Conservation (phyloP, 164 flowering plant species). For the Vitis riparia region DNA sequence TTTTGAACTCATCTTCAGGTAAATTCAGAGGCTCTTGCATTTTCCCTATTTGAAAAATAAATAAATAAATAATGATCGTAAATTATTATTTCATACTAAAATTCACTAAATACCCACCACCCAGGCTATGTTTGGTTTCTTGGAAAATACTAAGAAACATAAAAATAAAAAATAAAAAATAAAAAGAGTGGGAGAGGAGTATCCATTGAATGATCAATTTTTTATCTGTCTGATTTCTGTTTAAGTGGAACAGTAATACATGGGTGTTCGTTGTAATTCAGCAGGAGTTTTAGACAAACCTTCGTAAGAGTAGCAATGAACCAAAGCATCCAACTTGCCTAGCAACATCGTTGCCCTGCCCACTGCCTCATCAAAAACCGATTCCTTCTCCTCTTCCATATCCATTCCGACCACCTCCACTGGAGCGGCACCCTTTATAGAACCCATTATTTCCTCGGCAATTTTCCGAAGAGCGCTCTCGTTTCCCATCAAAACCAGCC, state of each 20-base stretch:
- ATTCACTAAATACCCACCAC: no score
- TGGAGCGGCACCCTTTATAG: conserved; percentile 26
- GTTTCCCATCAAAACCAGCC: conserved; percentile 86
- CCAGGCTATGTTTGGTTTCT: no score
- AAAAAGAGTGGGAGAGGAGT: no score
- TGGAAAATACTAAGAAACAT: no score
- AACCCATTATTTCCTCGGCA: conserved; percentile 40
- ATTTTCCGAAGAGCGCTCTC: conserved; percentile 39
- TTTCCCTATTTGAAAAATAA: conserved; percentile 49
- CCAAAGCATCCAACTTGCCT: conserved; percentile 76
- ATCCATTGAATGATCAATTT: no score
- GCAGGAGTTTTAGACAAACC: conserved; percentile 37
- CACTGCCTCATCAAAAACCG: conserved; percentile 60
- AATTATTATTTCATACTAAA: no score
- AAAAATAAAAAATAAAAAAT: no score
- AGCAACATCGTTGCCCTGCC: conserved; percentile 48
- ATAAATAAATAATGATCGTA: no score
- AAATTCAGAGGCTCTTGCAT: conserved; percentile 60
- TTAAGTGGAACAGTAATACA: no score
- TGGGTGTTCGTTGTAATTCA: no score
- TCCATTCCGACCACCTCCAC: conserved; percentile 76
- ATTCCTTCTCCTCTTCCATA: conserved; percentile 65
- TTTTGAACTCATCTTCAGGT: conserved; percentile 68
- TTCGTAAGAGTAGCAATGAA: conserved; percentile 67
- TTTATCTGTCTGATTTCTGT: no score